phyloP scores from a whole-genome alignment of 2,329 filamentous ascomycete genomes.

The Hansfordia pulvinata region DNA sequence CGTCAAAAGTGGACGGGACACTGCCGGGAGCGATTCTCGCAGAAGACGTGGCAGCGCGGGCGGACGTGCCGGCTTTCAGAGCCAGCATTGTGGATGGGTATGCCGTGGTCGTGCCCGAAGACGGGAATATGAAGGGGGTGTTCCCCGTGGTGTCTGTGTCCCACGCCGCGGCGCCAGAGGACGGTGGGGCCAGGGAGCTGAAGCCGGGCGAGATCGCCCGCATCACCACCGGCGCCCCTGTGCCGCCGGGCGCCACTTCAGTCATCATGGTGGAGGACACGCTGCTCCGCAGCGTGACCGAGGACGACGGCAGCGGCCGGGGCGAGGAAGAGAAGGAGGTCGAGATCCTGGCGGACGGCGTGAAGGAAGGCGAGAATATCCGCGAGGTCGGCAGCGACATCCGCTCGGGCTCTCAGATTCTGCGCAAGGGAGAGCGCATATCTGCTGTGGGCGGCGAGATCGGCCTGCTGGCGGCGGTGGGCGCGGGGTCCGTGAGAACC shows the following conservation, averaged over 20 bases:
- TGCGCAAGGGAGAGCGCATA: conserved; percentile 69
- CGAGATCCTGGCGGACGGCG: conserved; percentile 67
- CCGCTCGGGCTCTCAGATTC: conserved; percentile 50
- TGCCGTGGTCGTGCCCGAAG: conserved; percentile 56
- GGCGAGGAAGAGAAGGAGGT: conserved; percentile 76
- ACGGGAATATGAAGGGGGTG: conserved; percentile 56
- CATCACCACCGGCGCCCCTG: conserved; percentile 87
- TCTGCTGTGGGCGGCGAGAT: conserved; percentile 83
- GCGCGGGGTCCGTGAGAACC: conserved; percentile 54
- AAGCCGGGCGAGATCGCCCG: conserved; percentile 66
- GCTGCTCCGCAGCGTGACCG: conserved; percentile 57
- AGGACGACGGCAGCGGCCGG: too few relatives aligned
- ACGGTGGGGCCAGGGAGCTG: conserved; percentile 46
- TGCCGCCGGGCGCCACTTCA: conserved; percentile 77
- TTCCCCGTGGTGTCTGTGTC: conserved; percentile 83
- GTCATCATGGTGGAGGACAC: conserved; percentile 98
- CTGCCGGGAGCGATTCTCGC: conserved; percentile 72
- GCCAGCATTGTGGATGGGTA: conserved; percentile 98
- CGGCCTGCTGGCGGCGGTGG: conserved; percentile 76
- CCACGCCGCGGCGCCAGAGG: conserved; percentile 55
- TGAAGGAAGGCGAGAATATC: conserved; percentile 74
- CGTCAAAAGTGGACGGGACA: conserved; percentile 44
- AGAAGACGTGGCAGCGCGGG: conserved; percentile 64
- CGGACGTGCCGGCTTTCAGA: conserved; percentile 83
- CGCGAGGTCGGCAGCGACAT: conserved; percentile 87